phyloP scores from a whole-genome alignment of 179 eudicot genomes.

The Heliamphora pulchella region DNA sequence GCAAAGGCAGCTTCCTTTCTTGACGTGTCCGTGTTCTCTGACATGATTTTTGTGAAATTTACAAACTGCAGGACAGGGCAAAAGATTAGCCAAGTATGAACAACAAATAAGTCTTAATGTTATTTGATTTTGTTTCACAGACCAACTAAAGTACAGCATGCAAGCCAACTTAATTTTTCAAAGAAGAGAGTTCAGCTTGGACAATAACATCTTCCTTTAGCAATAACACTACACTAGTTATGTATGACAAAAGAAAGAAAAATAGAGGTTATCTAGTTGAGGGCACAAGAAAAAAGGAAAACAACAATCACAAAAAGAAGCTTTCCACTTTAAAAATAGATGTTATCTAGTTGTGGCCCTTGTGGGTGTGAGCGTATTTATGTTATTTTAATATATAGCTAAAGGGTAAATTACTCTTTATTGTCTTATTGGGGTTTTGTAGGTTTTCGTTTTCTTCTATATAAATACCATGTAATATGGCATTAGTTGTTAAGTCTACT shows the following conservation, averaged over 20 bases:
- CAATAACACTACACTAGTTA: background rate
- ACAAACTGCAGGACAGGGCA: conserved; percentile 46
- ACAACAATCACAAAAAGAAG: background rate
- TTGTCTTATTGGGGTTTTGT: too few species aligned
- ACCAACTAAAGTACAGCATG: background rate
- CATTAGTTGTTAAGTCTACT: too few species aligned
- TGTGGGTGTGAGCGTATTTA: too few species aligned
- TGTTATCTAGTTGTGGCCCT: background rate
- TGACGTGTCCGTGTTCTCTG: conserved; percentile 34
- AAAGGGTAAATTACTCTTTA: too few species aligned
- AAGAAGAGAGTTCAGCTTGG: background rate
- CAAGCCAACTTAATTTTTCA: background rate
- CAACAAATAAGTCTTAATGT: too few species aligned
- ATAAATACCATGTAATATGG: too few species aligned
- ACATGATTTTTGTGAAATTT: conserved; percentile 69
- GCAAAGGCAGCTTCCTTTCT: conserved; percentile 55
- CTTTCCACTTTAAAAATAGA: background rate
- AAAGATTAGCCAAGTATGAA: too few species aligned
- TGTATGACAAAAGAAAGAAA: background rate
- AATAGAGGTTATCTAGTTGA: background rate
- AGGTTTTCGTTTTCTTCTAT: too few species aligned
- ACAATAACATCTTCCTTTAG: background rate
- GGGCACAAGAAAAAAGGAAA: background rate
- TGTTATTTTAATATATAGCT: too few species aligned
- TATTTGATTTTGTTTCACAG: background rate